phyloP scores from a whole-genome alignment of 352 stramenopile species.

The Phytophthora quininea region DNA sequence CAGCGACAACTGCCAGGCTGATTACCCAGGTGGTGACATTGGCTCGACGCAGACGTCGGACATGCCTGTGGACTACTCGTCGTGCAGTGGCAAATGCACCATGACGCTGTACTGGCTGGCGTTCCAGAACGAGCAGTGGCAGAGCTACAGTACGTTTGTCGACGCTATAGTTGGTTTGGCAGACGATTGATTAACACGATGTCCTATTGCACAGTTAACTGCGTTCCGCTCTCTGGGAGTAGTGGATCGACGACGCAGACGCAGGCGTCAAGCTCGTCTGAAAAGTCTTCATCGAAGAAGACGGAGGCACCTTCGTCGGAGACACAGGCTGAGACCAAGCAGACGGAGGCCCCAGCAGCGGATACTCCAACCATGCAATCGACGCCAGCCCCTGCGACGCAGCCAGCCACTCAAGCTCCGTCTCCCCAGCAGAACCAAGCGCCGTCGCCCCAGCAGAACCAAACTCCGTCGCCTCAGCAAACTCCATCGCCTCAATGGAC shows the following conservation, averaged over 20 bases:
- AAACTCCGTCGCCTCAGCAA: too few species aligned
- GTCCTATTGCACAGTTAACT: conserved; percentile 2
- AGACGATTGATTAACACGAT: background rate
- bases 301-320: background rate
- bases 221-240: conserved; percentile 3
- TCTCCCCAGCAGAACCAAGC: too few species aligned
- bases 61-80: conserved; percentile 45
- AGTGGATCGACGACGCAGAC: background rate
- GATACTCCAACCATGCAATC: background rate
- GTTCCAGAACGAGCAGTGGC: conserved; percentile 46
- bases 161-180: conserved; percentile 17
- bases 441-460: too few species aligned
- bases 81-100: conserved; percentile 42
- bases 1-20: conserved; percentile 42
- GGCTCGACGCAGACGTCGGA: conserved; percentile 26
- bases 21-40: conserved; percentile 30
- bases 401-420: too few species aligned
- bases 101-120: conserved; percentile 56
- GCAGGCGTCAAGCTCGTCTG: too few species aligned
- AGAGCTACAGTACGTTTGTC: conserved; percentile 44
- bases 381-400: too few species aligned
- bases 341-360: background rate
- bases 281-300: too few species aligned
- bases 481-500: too few species aligned
- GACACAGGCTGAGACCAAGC: background rate